phyloP scores from a whole-genome alignment of 352 stramenopile genomes.

The Elongisporangium anandrum region DNA sequence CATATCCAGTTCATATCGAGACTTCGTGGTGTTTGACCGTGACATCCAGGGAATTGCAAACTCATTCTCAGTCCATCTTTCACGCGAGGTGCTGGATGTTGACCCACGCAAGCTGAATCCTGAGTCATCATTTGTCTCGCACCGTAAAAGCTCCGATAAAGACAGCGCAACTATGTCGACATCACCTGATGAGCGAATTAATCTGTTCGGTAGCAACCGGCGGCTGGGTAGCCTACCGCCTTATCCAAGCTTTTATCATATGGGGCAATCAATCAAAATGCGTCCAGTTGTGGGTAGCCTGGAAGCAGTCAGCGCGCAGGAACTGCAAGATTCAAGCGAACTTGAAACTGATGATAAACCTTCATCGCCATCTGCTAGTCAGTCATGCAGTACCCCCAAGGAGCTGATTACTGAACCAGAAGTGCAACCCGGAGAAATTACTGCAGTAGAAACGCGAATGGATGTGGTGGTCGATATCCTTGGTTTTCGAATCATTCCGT shows the following conservation, averaged over 20 bases:
- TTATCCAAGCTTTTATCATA: background rate
- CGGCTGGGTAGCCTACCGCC: background rate
- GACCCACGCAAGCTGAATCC: slow-evolving; percentile 9
- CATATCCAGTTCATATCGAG: slow-evolving; percentile 56
- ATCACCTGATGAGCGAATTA: background rate
- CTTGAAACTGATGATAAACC: background rate
- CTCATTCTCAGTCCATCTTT: slow-evolving; percentile 62
- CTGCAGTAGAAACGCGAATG: slow-evolving; percentile 39
- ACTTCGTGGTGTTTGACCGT: slow-evolving; percentile 70
- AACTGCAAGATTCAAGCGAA: background rate
- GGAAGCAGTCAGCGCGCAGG: background rate
- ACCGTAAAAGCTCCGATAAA: background rate
- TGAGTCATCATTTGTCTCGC: background rate
- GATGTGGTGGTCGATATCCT: slow-evolving; percentile 68
- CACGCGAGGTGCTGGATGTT: slow-evolving; percentile 35
- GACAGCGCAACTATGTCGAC: background rate
- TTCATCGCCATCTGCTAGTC: background rate
- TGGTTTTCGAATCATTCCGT: slow-evolving; percentile 75
- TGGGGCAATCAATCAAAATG: background rate
- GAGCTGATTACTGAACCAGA: background rate
- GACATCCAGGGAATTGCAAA: slow-evolving; percentile 27
- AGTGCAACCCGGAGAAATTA: slow-evolving; percentile 1
- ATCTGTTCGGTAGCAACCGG: background rate
- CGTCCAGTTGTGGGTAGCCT: background rate
- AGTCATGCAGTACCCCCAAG: background rate